Evolutionary conservation across 257 asterid genomes (phyloP).

Genomic region (Salvia hispanica): DNA sequence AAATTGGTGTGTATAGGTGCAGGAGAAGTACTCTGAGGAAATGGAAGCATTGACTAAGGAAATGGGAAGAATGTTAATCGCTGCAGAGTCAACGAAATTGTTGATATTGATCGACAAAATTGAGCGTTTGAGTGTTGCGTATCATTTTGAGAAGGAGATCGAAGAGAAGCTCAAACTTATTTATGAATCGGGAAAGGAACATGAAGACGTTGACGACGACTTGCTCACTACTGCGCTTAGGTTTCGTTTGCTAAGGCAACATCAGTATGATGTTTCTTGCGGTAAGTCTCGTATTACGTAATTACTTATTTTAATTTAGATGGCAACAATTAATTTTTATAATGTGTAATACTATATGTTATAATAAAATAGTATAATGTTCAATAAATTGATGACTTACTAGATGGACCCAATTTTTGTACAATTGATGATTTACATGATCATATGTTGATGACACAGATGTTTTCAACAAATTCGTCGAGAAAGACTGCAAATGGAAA

Average conservation of each 20-base stretch:
- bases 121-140: constrained; percentile 30
- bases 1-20: no score
- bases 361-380: no score
- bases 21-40: neutral
- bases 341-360: no score
- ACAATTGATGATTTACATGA: no score
- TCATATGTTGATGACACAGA: neutral
- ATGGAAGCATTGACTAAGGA: constrained; percentile 14
- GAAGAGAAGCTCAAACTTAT: constrained; percentile 22
- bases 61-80: constrained; percentile 4
- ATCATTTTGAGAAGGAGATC: constrained; percentile 33
- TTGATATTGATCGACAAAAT: constrained; percentile 7
- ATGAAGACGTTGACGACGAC: neutral
- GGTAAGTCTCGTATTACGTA: no score
- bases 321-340: constrained; percentile 16
- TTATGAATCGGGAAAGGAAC: neutral
- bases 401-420: no score
- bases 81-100: neutral
- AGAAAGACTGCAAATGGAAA: neutral
- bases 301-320: constrained; percentile 5
- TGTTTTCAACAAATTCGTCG: constrained; percentile 23
- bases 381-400: constrained; percentile 18
- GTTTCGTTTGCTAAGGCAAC: constrained; percentile 36
- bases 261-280: no score
- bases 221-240: constrained; percentile 28